Conservation (phyloP, 257 asterid genomes). For the Lavandula angustifolia region DNA sequence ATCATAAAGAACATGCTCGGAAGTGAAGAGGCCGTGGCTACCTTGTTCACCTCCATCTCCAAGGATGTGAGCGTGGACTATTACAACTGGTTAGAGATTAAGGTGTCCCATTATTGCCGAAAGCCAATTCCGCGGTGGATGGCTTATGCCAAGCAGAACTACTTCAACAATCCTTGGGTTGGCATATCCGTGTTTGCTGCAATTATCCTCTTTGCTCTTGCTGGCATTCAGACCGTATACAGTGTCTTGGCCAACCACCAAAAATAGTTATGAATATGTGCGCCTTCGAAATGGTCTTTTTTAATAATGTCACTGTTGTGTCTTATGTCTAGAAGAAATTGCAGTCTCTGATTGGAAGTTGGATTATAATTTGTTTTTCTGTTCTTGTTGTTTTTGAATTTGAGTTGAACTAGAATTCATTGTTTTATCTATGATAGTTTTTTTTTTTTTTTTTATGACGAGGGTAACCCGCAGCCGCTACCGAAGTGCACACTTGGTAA, state of each 20-base stretch:
- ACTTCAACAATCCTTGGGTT: slow-evolving; percentile 50
- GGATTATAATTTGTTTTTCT: too few species aligned
- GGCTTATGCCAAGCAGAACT: slow-evolving; percentile 36
- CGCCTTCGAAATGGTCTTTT: too few species aligned
- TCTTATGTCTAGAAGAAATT: too few species aligned
- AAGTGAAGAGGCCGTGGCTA: slow-evolving; percentile 42
- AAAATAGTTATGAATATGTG: too few species aligned
- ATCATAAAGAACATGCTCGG: slow-evolving; percentile 42
- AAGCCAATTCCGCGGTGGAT: slow-evolving; percentile 31
- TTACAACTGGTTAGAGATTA: slow-evolving; percentile 25
- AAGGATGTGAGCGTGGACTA: slow-evolving; percentile 25
- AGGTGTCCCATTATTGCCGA: slow-evolving; percentile 36
- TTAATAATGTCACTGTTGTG: too few species aligned
- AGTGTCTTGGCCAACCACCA: neutral
- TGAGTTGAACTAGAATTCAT: too few species aligned
- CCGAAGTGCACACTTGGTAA: too few species aligned
- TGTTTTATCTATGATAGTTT: too few species aligned
- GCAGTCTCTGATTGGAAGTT: too few species aligned
- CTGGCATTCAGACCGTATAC: slow-evolving; percentile 40
- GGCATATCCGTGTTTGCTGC: slow-evolving; percentile 46
- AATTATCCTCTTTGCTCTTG: slow-evolving; percentile 38
- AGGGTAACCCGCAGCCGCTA: too few species aligned
- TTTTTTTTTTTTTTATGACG: too few species aligned
- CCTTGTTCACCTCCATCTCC: slow-evolving; percentile 42
- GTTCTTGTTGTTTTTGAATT: too few species aligned